Percentiles rank a stretch among this genome's conserved stretches.
These are phyloP conservation scores for Phanerodontia chrysosporium DNA, from an alignment of 768 basidiomycete species.

Conservation along the genomic window DNA sequence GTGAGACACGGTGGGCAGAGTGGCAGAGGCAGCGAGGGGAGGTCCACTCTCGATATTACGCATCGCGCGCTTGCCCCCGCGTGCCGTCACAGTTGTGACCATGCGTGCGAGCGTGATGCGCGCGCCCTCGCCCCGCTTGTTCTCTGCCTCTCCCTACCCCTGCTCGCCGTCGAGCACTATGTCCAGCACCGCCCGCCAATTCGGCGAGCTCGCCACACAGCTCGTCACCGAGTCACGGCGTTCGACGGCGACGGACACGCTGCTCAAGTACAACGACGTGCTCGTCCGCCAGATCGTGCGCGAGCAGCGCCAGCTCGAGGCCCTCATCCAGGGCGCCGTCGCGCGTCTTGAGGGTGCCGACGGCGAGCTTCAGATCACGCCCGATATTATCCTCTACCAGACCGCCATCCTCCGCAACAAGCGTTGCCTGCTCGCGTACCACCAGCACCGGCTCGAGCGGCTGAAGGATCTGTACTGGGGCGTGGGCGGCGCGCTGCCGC, in stretches of 20 bases:
- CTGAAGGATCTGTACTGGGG: constrained; percentile 89
- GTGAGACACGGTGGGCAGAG: background rate
- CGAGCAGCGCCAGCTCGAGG: constrained; percentile 88
- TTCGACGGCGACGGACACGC: constrained; percentile 75
- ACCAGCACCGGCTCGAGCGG: constrained; percentile 78
- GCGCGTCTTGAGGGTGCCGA: constrained; percentile 28
- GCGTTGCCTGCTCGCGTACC: constrained; percentile 93
- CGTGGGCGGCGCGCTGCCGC: constrained; percentile 81
- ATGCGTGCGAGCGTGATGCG: constrained; percentile 1
- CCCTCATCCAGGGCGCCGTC: constrained; percentile 34
- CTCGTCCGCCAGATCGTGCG: constrained; percentile 83
- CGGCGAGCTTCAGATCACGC: constrained; percentile 38
- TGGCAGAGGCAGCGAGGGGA: background rate
- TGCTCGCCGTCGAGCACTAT: too few relatives aligned
- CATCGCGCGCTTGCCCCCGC: constrained; percentile 1
- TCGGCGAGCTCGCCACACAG: constrained; percentile 82
- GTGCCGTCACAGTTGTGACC: constrained; percentile 9
- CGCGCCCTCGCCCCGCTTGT: background rate
- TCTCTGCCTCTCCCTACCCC: too few relatives aligned
- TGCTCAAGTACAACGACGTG: constrained; percentile 89
- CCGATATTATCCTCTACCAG: constrained; percentile 77
- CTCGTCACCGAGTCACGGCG: constrained; percentile 84
- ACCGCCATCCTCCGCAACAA: constrained; percentile 90
- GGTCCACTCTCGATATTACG: background rate
- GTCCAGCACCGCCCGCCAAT: constrained; percentile 54